phyloP scores from a whole-genome alignment of 805 yeast species.

The Kodamaea kaohsiungensis region DNA sequence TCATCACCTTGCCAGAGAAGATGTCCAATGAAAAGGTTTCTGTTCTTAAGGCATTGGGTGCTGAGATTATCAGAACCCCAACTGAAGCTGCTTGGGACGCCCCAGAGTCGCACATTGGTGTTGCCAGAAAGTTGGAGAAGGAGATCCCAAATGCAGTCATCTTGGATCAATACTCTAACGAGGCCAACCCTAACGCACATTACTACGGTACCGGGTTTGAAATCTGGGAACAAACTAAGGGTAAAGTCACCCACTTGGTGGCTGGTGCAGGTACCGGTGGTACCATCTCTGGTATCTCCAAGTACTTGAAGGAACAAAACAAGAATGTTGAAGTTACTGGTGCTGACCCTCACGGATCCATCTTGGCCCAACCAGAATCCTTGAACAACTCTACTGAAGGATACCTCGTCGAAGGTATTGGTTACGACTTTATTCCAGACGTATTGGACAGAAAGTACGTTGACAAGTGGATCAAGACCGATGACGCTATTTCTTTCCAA shows the following conservation, averaged over 20 bases:
- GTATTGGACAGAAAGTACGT: slow-evolving; percentile 66
- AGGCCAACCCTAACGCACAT: slow-evolving; percentile 81
- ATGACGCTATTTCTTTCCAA: slow-evolving; percentile 75
- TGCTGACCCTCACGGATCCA: slow-evolving; percentile 88
- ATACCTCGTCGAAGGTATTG: slow-evolving; percentile 88
- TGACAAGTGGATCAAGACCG: slow-evolving; percentile 84
- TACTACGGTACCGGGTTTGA: slow-evolving; percentile 83
- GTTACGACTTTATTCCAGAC: slow-evolving; percentile 85
- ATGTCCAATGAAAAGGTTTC: slow-evolving; percentile 91
- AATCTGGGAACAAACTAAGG: slow-evolving; percentile 77
- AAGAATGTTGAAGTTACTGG: slow-evolving; percentile 63
- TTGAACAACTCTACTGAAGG: slow-evolving; percentile 59
- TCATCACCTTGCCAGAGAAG: slow-evolving; percentile 86
- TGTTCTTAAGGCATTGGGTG: slow-evolving; percentile 85
- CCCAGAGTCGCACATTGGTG: slow-evolving; percentile 90
- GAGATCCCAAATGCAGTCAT: slow-evolving; percentile 86
- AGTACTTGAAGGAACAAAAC: slow-evolving; percentile 72
- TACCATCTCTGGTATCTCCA: slow-evolving; percentile 89
- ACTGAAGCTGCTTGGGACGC: slow-evolving; percentile 93
- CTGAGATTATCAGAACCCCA: slow-evolving; percentile 88
- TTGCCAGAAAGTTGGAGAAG: slow-evolving; percentile 73
- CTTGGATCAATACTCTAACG: slow-evolving; percentile 79
- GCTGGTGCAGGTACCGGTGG: slow-evolving; percentile 98
- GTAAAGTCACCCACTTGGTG: slow-evolving; percentile 69
- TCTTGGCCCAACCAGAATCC: slow-evolving; percentile 75